These are phyloP conservation scores for Aspergillus ochraceoroseus DNA, from an alignment of 2,329 filamentous ascomycete genomes.

Conservation along the genomic window DNA sequence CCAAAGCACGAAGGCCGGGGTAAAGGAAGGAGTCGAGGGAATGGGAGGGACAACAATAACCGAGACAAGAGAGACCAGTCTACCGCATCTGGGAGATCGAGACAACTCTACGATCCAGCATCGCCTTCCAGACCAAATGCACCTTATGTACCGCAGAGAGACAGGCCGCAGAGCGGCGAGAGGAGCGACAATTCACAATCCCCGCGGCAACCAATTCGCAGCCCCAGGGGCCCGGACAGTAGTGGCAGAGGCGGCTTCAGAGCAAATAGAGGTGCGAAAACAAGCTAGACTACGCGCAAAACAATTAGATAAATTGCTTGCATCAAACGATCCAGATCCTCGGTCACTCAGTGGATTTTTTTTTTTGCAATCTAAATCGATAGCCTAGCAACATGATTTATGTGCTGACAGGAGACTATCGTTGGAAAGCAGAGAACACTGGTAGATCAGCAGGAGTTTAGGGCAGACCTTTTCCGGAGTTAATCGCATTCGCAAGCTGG, in stretches of 20 bases:
- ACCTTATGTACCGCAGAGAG: conserved; percentile 43
- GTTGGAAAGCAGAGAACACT: not conserved
- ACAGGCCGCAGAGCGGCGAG: conserved; percentile 37
- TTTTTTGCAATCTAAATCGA: not conserved
- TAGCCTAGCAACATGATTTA: not conserved
- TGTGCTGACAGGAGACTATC: conserved; percentile 1
- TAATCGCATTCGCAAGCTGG: conserved; percentile 56
- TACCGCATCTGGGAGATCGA: conserved; percentile 37
- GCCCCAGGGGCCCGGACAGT: conserved; percentile 72
- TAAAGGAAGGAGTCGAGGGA: conserved; percentile 49
- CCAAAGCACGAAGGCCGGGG: conserved; percentile 43
- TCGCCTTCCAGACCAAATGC: conserved; percentile 62
- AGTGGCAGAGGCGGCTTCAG: conserved; percentile 73
- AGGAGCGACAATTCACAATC: conserved; percentile 29
- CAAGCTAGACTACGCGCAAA: conserved; percentile 24
- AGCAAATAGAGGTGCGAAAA: conserved; percentile 61
- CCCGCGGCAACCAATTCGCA: conserved; percentile 60
- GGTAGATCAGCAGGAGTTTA: conserved; percentile 23
- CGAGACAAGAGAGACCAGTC: conserved; percentile 43
- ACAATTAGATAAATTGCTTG: conserved; percentile 2
- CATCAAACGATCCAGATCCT: not conserved
- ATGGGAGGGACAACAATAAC: conserved; percentile 40
- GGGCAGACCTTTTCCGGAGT: conserved; percentile 52
- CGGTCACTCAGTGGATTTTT: not conserved
- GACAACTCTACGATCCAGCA: conserved; percentile 72